Evolutionary conservation across 805 yeast genomes (phyloP).

Genomic region (Myxozyma geophila): DNA sequence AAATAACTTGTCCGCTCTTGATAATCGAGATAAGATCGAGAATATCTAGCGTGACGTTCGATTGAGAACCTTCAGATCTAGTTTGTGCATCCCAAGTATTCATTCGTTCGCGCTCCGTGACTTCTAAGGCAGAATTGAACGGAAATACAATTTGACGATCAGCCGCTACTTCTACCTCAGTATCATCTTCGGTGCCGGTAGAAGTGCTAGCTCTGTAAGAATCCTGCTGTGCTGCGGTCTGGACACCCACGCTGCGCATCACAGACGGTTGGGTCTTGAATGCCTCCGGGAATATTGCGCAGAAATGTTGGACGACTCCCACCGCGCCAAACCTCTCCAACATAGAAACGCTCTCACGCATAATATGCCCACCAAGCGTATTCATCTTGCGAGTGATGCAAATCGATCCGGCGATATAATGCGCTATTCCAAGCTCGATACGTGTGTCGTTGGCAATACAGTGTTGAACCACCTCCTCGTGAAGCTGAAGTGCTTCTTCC

Average conservation of each 20-base stretch:
- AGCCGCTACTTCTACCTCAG: background rate
- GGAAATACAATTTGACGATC: background rate
- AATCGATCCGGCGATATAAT: constrained; percentile 15
- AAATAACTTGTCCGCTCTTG: constrained; percentile 35
- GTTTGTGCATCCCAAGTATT: background rate
- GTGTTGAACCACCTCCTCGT: constrained; percentile 19
- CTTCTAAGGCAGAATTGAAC: background rate
- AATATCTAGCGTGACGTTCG: constrained; percentile 32
- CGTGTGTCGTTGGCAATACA: constrained; percentile 2
- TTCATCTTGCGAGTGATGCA: constrained; percentile 18
- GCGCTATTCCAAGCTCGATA: constrained; percentile 15
- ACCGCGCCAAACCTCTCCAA: constrained; percentile 25
- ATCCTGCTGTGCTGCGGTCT: constrained; percentile 13
- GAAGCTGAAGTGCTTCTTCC: constrained; percentile 18
- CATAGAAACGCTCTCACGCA: constrained; percentile 16
- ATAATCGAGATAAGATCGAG: constrained; percentile 38
- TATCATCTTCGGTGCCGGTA: background rate
- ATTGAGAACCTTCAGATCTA: background rate
- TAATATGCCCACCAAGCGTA: constrained; percentile 11
- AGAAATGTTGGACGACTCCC: constrained; percentile 21
- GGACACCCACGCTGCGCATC: constrained; percentile 24
- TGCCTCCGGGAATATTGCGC: constrained; percentile 4
- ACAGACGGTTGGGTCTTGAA: background rate
- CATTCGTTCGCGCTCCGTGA: background rate
- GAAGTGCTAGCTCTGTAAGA: background rate